Evolutionary conservation across 306 rosid species (phyloP), one percentile per base, ranked within the genome.

Genomic region (Geum urbanum): DNA sequence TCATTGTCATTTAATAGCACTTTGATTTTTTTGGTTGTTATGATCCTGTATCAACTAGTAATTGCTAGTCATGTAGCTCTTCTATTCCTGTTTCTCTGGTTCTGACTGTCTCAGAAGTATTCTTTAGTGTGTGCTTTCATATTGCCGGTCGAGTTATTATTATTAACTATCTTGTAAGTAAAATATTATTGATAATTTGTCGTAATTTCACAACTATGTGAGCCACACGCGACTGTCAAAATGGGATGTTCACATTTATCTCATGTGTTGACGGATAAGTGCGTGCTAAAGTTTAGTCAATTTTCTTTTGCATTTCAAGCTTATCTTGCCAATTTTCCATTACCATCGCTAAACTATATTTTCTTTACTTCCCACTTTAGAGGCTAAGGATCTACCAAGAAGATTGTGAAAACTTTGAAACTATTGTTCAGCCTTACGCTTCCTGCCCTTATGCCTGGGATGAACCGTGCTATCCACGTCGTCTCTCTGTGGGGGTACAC

Each of bases 371-470:
- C 54, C 64, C 85, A 70, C 72, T 71, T 75, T 73, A 92, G 98
- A 88, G 87, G 77, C 79, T 92, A 77, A 85, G 97, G 79, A 83
- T 92, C 70, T 92, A 90, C 87, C 97, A 92, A 76, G 94, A 86
- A 77, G 88, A 76, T 63, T 92, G 98, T 86, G 98, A 86, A 82
- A 77, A 88, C 78, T 82, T 86, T 80, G 98, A 92, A 63, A 82
- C 96, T n/a, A 80, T 76, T 22, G 80, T 92, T 70, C 89, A 92
- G 72, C 74, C 91, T 39, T 92, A 92, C 67, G 70, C 87, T 55
- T 92, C 97, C 73, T 80, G 81, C 77, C 83, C 80, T 66, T 92
- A 92, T 84, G 85, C 97, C 54, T 92, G 98, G 98, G 98, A 92
- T 71, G 98, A 92, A 78, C 98, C 97, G 60, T 88, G 87, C 83